Evolutionary conservation across 202 grass and related monocot genomes (phyloP).

Genomic region (Zoysia matrella): DNA sequence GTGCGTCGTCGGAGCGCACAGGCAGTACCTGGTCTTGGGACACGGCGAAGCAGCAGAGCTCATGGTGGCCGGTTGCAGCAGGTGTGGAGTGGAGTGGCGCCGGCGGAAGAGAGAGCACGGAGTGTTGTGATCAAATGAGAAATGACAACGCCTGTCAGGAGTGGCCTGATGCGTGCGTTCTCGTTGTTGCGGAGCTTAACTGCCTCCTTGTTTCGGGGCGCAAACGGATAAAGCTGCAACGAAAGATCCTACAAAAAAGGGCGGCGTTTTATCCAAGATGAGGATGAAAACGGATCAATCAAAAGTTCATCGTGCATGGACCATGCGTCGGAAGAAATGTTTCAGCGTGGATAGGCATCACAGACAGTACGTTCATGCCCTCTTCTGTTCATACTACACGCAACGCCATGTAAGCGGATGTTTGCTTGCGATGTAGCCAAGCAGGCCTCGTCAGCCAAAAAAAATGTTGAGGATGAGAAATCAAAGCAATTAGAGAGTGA

Average conservation of each 20-base stretch:
- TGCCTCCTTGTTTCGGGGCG: conserved; percentile 31
- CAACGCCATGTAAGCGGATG: too few relatives aligned
- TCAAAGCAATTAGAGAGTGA: too few relatives aligned
- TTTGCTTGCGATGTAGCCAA: too few relatives aligned
- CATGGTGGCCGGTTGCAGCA: background rate
- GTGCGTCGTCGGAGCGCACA: conserved; percentile 67
- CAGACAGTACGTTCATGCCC: too few relatives aligned
- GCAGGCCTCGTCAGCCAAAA: too few relatives aligned
- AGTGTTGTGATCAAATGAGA: too few relatives aligned
- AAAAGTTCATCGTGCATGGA: background rate
- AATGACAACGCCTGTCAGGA: too few relatives aligned
- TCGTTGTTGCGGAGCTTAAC: conserved; percentile 23
- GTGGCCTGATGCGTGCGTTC: too few relatives aligned
- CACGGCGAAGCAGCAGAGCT: conserved; percentile 30
- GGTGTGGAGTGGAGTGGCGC: too few relatives aligned
- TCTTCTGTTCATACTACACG: too few relatives aligned
- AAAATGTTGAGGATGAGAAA: too few relatives aligned
- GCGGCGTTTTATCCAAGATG: conserved; percentile 8
- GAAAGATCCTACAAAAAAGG: conserved; percentile 37
- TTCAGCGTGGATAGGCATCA: background rate
- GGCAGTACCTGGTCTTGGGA: conserved; percentile 44
- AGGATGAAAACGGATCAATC: background rate
- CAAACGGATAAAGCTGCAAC: conserved; percentile 9
- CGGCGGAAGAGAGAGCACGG: background rate
- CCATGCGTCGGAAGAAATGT: background rate